Evolutionary conservation across 257 asterid species (phyloP).

Genomic region (Solanum rostratum): DNA sequence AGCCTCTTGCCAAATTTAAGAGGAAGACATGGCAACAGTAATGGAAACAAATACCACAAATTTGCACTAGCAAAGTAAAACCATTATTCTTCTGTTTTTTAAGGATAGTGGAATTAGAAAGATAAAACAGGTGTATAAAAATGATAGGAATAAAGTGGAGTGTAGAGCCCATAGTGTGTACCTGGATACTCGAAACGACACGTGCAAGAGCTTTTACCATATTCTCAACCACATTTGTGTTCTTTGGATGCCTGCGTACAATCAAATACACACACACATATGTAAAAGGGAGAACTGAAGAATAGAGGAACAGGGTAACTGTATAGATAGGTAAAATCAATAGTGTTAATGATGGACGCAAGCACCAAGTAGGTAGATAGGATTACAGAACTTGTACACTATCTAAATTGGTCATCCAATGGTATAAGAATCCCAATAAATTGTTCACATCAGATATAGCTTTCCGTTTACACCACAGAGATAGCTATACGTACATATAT

Average conservation of each 20-base stretch:
- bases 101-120: background rate
- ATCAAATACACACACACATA: background rate
- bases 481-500: background rate
- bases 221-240: conserved; percentile 86
- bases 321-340: background rate
- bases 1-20: background rate
- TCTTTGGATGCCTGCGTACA: conserved; percentile 71
- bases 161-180: conserved; percentile 10
- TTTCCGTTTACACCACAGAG: background rate
- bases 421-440: background rate
- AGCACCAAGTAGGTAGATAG: background rate
- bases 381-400: background rate
- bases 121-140: background rate
- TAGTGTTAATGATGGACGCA: background rate
- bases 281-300: background rate
- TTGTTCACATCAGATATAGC: background rate
- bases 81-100: background rate
- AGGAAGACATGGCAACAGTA: background rate
- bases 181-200: conserved; percentile 87
- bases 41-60: background rate
- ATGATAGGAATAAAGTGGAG: background rate
- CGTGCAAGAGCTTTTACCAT: conserved; percentile 95
- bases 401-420: background rate
- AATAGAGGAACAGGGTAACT: background rate
- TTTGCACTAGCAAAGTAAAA: background rate